Base-by-base conservation (phyloP, 2,329 filamentous ascomycete species). In the Aspergillus sp. region DNA sequence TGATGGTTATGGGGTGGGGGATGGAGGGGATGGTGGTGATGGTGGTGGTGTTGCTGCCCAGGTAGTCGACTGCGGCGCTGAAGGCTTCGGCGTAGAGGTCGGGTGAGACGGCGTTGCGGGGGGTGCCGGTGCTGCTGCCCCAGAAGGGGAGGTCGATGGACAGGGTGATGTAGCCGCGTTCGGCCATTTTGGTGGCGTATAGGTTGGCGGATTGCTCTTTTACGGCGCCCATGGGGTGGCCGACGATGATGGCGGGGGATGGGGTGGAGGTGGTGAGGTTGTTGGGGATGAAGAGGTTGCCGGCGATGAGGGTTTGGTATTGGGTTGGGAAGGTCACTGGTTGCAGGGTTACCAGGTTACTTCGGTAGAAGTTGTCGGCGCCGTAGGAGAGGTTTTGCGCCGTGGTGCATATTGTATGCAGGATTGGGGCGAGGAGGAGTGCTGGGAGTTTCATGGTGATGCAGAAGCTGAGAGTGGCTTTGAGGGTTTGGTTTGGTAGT, bases 191-290 rank as follows among this genome's bases (percentile, higher is more conserved):
- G 2, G 62, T 65, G 21, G 68, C 68, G 36, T 70, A 69, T 1
- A 68, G 62, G 36, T 66, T 68, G 0, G 69, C 64, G 36, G 61
- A 66, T 38, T 73, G 69, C 58, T 73, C 70, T 36, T 72, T 70
- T 23, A 70, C 66, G 3, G 64, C 66, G 10, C 66, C 68, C 65
- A 70, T 67, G 1, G 70, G 70, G 54, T 71, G 70, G 25, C 64
- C 61, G 27, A 71, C 58, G 25, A 72, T 52, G 30, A 72, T 58
- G 15, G 63, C 68, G 3, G 69, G 68, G 0, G 42, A 19, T 23
- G 21, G 15, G 54, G 19, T 62, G 50, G 17, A n/a, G 2, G 58
- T 61, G 30, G 59, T 61, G 30, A 61, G 23, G 42, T 60, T 48
- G 13, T 66, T 60, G 39, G 44, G 66, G 11, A 61, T 55, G 56